Base-by-base conservation (phyloP, 1,284 basidiomycete genomes). In the Sporisorium reilianum region DNA sequence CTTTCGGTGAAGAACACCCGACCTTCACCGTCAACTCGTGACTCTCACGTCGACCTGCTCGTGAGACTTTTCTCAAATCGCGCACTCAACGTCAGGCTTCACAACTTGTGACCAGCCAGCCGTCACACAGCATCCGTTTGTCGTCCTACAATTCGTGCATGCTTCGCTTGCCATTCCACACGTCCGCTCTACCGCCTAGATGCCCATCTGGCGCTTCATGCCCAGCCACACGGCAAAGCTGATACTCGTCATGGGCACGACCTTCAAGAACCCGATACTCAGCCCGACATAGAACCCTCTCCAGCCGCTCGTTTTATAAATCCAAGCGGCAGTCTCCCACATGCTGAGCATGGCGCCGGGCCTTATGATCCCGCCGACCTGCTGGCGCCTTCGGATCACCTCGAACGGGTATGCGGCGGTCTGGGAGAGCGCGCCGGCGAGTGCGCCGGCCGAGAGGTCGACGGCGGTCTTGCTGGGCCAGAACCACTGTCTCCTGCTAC, bases 401-500 rank as follows among this genome's bases (percentile, higher is more conserved):
- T 99, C 97, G 80, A 99, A 94, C 1, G 97, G 97, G 83, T 99
- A 99, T 22, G 94, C 94, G 4, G 90, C 90, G 0, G 95, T 97
- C 85, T 99, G 96, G 3, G 91, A 90, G 58, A 94, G 86, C 14
- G 91, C 91, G 25, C 97, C 97, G 0, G 96, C 92, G n/a, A 95
- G 85, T 0, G 94, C 97, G 30, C 97, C 97, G 60, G 95, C 91
- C 16, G 87, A 85, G 1, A 98, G 89, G 78, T 90, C 88, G 18
- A 87, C 82, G 2, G 80, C 60, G 3, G 87, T 87, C 52, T 83
- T 84, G 52, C 62, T 76, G 10, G 75, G 80, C 67, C 69, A 75
- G 56, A 58, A 80, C 78, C 79, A 75, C 34, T 59, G 25, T 18
- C 75, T 50, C 26, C 67, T 63, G 38, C 64, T 58, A 1, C 68